Conservation (phyloP, 2,329 filamentous ascomycete species). For the Talaromyces albobiverticillius region DNA sequence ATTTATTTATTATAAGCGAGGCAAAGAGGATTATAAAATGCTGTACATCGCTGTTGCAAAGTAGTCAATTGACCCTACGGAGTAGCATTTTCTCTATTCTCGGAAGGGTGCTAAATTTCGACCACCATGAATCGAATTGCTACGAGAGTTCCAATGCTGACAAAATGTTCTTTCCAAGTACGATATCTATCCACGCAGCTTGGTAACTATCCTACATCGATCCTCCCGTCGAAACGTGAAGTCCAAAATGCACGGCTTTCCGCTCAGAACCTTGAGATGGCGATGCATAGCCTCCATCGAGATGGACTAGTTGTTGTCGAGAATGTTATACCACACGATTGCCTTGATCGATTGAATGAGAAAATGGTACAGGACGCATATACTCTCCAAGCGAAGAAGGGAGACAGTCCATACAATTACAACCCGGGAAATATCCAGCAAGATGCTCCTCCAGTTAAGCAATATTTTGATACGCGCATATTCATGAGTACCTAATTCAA, state of each 20-base stretch:
- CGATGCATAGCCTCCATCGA: constrained; percentile 49
- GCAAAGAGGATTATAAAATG: not conserved
- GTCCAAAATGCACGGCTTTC: constrained; percentile 37
- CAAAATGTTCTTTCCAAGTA: not conserved
- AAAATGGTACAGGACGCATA: constrained; percentile 60
- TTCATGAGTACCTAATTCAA: constrained; percentile 47
- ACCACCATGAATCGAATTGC: not conserved
- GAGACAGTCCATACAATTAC: constrained; percentile 25
- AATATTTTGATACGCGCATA: constrained; percentile 33
- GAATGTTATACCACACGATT: constrained; percentile 48
- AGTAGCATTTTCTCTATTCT: too few relatives aligned
- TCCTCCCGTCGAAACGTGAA: constrained; percentile 43
- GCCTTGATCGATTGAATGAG: constrained; percentile 55
- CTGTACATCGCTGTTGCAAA: too few relatives aligned
- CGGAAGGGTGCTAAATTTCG: too few relatives aligned
- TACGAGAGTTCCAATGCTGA: too few relatives aligned
- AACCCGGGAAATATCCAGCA: constrained; percentile 54
- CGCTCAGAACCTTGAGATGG: constrained; percentile 54
- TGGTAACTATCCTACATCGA: constrained; percentile 26
- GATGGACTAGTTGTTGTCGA: constrained; percentile 59
- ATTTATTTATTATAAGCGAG: too few relatives aligned
- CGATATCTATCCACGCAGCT: not conserved
- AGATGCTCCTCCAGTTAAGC: constrained; percentile 50
- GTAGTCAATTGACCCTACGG: not conserved
- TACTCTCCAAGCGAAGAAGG: constrained; percentile 60